phyloP scores from a whole-genome alignment of 2,329 filamentous ascomycete genomes.

The Fusarium luffae region DNA sequence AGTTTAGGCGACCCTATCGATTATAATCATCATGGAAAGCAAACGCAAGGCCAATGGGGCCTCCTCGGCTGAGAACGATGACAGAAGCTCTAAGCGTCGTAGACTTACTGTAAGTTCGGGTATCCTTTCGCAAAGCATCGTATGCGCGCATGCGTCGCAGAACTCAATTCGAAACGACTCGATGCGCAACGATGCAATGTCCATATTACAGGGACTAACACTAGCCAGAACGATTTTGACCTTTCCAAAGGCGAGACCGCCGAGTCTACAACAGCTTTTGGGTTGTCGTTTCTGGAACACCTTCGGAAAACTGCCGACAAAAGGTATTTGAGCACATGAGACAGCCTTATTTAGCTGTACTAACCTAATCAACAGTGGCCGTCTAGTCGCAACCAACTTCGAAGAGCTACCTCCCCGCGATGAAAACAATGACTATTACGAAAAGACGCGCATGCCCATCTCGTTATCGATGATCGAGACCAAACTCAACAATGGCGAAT shows the following conservation, averaged over 20 bases:
- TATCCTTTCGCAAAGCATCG: slow-evolving; percentile 9
- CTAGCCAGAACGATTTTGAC: slow-evolving; percentile 56
- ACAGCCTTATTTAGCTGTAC: slow-evolving; percentile 17
- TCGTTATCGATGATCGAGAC: slow-evolving; percentile 80
- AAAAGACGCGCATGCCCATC: slow-evolving; percentile 79
- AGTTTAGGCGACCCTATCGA: slow-evolving; percentile 40
- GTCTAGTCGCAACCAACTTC: slow-evolving; percentile 79
- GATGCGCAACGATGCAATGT: neutral
- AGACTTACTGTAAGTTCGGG: slow-evolving; percentile 62
- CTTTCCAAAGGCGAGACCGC: slow-evolving; percentile 68
- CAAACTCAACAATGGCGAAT: slow-evolving; percentile 76
- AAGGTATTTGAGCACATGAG: slow-evolving; percentile 64
- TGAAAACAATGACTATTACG: slow-evolving; percentile 79
- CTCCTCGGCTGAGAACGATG: slow-evolving; percentile 58
- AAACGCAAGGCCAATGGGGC: slow-evolving; percentile 67
- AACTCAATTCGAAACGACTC: neutral
- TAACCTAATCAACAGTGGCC: slow-evolving; percentile 65
- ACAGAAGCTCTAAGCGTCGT: slow-evolving; percentile 67
- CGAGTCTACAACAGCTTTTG: slow-evolving; percentile 76
- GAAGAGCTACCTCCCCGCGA: slow-evolving; percentile 74
- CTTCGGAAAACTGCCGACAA: slow-evolving; percentile 84
- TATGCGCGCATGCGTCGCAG: neutral
- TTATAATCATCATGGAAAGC: slow-evolving; percentile 60
- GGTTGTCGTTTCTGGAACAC: slow-evolving; percentile 78
- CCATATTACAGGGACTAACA: slow-evolving; percentile 20